These are phyloP conservation scores for Fraxinus greggii DNA, from an alignment of 305 asterid genomes.

Conservation along the genomic window DNA sequence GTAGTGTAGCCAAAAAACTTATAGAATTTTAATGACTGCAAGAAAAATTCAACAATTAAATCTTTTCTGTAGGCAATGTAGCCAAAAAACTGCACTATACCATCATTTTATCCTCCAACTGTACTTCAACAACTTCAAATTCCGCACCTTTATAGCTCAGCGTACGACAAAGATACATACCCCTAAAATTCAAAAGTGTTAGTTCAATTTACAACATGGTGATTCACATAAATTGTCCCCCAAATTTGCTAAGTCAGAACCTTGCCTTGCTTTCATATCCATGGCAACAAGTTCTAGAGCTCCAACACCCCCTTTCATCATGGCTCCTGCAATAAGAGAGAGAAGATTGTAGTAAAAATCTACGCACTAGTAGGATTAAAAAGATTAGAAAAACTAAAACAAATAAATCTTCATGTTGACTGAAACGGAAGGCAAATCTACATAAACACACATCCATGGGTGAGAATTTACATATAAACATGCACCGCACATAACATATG, in stretches of 20 bases:
- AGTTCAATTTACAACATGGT: slow-evolving; percentile 27
- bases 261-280: slow-evolving; percentile 99
- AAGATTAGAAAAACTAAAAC: background rate
- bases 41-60: background rate
- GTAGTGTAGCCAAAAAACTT: too few relatives aligned
- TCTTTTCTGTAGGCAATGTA: slow-evolving; percentile 26
- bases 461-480: background rate
- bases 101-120: slow-evolving; percentile 77
- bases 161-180: slow-evolving; percentile 99
- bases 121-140: slow-evolving; percentile 94
- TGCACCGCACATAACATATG: slow-evolving; percentile 16
- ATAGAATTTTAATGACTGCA: background rate
- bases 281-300: slow-evolving; percentile 99
- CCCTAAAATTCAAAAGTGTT: slow-evolving; percentile 48
- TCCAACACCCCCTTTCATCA: slow-evolving; percentile 99
- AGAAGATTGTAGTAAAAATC: slow-evolving; percentile 17
- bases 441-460: background rate
- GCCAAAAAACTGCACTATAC: slow-evolving; percentile 36
- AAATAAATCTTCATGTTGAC: background rate
- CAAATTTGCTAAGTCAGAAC: slow-evolving; percentile 34
- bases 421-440: slow-evolving; percentile 1
- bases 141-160: slow-evolving; percentile 96
- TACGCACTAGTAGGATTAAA: slow-evolving; percentile 16
- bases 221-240: slow-evolving; percentile 16
- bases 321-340: slow-evolving; percentile 55